Evolutionary conservation across 768 basidiomycete genomes (phyloP), one percentile per base, ranked within the genome.

Genomic region (Asterophora lycoperdoides): DNA sequence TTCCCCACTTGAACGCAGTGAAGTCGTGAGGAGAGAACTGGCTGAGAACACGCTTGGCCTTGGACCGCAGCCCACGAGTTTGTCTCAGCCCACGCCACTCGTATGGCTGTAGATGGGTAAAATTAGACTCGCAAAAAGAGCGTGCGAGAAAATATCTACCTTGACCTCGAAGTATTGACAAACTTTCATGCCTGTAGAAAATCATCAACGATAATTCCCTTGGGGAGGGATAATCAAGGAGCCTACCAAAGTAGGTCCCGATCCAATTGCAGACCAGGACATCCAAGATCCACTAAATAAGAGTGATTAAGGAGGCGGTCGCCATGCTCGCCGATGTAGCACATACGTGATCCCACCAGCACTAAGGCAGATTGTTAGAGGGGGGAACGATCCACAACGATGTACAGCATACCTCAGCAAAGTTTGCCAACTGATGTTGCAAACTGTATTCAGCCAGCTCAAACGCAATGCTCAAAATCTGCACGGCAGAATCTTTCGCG

Each of bases 321-420:
- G 13, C 44, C 48, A 52, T n/a, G 48, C 29, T 26, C 36, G 48
- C 28, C 29, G 30, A 41, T 35, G 20, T 46, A 54, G 32, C 43
- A 71, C 81, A 59, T 71, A 90, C 89, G 72, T 93, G 89, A 63
- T 92, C 90, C 89, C 89, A 93, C 90, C 89, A 92, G 60, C 90
- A 92, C 87, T 90, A 57, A 56, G 52, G 56, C 48, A 39, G 52
- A 41, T 54, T 45, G 54, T 55, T 34, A 57, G 40, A 53, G 38
- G 3, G 13, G 20, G 32, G 33, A 36, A 48, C 18, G 44, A 29
- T 45, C 47, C 43, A 47, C 42, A 41, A 29, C 26, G 30, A 50
- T 45, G 51, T 46, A 48, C 30, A 54, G 64, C 78, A 44, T 67
- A 88, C 89, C 80, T 93, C 89, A 41, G 79, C 83, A 62, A 93